phyloP scores from a whole-genome alignment of 805 yeast species.

The Myxozyma monticola region DNA sequence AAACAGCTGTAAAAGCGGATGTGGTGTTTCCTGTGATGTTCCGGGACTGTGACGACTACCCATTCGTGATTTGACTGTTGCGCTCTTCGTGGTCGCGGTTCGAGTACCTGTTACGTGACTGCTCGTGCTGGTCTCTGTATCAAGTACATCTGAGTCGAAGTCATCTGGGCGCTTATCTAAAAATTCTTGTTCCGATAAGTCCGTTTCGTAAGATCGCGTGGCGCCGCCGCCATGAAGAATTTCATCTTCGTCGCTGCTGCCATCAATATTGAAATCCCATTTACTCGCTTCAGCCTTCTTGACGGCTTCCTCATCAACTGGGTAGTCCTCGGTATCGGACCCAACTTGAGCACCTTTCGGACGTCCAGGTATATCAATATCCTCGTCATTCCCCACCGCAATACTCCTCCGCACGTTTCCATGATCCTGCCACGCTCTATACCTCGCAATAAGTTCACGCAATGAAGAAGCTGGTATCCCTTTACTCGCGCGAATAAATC shows the following conservation, averaged over 20 bases:
- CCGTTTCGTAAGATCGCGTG: no score
- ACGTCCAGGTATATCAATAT: neutral
- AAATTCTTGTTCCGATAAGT: neutral
- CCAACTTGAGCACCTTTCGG: constrained; percentile 27
- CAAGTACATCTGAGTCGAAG: no score
- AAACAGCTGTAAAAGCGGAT: constrained; percentile 24
- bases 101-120: neutral
- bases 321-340: constrained; percentile 24
- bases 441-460: constrained; percentile 66
- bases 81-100: neutral
- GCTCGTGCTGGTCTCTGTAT: neutral
- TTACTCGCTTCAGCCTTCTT: constrained; percentile 10
- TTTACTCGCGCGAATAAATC: constrained; percentile 65
- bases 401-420: constrained; percentile 51
- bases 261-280: constrained; percentile 28
- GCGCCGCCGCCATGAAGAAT: neutral
- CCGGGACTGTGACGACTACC: no score
- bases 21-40: no score
- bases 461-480: constrained; percentile 59
- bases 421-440: constrained; percentile 58
- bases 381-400: constrained; percentile 31
- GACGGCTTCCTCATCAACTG: constrained; percentile 39
- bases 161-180: neutral
- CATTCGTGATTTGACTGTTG: no score
- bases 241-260: neutral